These are phyloP conservation scores for Bacidia rubella DNA, from an alignment of 495 filamentous ascomycete species.

Conservation along the genomic window DNA sequence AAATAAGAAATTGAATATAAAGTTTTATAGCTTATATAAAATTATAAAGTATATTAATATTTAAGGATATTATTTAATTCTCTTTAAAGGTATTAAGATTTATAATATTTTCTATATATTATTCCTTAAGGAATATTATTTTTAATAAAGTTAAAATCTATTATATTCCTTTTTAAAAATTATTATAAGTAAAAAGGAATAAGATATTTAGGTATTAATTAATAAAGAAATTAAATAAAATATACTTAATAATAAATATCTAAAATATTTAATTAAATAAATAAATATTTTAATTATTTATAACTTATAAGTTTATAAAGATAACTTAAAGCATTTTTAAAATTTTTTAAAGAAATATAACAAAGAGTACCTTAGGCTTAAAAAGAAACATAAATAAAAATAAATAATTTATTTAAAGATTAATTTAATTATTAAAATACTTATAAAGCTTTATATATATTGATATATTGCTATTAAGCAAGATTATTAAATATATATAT, in stretches of 20 bases:
- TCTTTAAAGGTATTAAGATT: not conserved
- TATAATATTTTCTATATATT: too few species aligned
- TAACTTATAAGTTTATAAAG: not conserved
- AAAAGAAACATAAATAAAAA: not conserved
- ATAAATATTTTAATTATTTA: not conserved
- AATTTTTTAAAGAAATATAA: not conserved
- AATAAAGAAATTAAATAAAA: not conserved
- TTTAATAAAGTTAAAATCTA: not conserved
- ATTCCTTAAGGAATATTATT: too few species aligned
- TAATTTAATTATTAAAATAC: not conserved
- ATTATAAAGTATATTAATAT: too few species aligned
- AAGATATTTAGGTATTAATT: not conserved
- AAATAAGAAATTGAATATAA: too few species aligned
- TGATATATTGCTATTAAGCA: too few species aligned
- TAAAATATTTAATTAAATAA: not conserved
- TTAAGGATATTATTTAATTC: not conserved
- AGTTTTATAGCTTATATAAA: too few species aligned
- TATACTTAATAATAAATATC: not conserved
- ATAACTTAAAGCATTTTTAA: too few species aligned
- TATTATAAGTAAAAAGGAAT: not conserved
- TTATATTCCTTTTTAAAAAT: not conserved
- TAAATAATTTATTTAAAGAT: constrained; percentile 3
- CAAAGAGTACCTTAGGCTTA: not conserved
- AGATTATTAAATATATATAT: too few species aligned
- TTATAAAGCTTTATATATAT: not conserved